phyloP scores from a whole-genome alignment of 257 asterid species.

The Fraxinus americana region DNA sequence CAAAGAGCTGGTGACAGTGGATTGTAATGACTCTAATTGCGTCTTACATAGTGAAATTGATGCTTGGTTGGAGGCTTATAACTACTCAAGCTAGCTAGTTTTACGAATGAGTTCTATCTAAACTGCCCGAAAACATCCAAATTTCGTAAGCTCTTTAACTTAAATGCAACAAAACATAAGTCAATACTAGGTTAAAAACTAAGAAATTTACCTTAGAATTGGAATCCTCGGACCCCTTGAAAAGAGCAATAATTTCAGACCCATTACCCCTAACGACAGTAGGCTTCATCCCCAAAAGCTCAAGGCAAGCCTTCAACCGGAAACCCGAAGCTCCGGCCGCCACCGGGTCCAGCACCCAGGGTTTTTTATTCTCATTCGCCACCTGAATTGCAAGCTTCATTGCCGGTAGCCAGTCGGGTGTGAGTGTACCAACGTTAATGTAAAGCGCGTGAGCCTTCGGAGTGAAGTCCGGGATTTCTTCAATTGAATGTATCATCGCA shows the following conservation, averaged over 20 bases:
- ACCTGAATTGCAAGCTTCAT: slow-evolving; percentile 74
- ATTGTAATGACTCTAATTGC: no score
- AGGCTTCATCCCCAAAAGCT: slow-evolving; percentile 63
- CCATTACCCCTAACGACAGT: slow-evolving; percentile 88
- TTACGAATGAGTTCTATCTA: no score
- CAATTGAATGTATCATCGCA: slow-evolving; percentile 80
- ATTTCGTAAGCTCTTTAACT: not conserved
- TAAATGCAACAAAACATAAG: not conserved
- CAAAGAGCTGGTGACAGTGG: no score
- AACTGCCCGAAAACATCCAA: not conserved
- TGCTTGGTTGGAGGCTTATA: no score
- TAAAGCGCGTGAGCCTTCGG: slow-evolving; percentile 70
- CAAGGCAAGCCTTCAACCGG: slow-evolving; percentile 77
- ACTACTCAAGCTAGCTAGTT: no score
- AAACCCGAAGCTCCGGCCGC: slow-evolving; percentile 82
- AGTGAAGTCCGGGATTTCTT: slow-evolving; percentile 83
- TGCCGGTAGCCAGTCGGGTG: slow-evolving; percentile 76
- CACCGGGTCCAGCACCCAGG: slow-evolving; percentile 98
- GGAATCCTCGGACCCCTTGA: slow-evolving; percentile 52
- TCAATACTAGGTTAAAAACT: not conserved
- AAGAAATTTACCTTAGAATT: slow-evolving; percentile 54
- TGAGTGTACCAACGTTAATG: slow-evolving; percentile 82
- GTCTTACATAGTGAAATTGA: no score
- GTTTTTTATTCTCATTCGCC: slow-evolving; percentile 52
- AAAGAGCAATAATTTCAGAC: slow-evolving; percentile 87